Conservation (phyloP, 1,139 yeast species). For the Blastobotrys illinoisensis region DNA sequence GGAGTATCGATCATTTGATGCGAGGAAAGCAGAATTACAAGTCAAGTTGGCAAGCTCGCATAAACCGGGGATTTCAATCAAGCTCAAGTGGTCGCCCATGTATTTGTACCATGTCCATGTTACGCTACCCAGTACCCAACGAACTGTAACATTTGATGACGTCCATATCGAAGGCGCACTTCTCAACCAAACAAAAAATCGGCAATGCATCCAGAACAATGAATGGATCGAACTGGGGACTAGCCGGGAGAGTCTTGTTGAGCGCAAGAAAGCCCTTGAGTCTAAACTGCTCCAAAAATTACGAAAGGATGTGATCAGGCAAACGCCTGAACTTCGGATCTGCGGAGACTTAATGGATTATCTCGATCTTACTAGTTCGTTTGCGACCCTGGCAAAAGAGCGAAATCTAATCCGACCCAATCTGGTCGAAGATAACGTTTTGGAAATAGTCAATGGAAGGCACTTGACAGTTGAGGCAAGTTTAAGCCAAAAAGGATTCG, state of each 20-base stretch:
- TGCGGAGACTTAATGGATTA: conserved; percentile 51
- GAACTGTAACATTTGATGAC: conserved; percentile 13
- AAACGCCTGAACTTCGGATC: conserved; percentile 41
- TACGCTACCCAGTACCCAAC: conserved; percentile 10
- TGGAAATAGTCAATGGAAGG: conserved; percentile 49
- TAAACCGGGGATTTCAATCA: conserved; percentile 20
- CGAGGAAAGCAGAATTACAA: conserved; percentile 19
- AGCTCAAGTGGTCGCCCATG: conserved; percentile 33
- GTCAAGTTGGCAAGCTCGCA: conserved; percentile 15
- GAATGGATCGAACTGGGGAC: conserved; percentile 31
- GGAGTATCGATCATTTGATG: conserved; percentile 19
- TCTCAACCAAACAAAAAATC: conserved; percentile 24
- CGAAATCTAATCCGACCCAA: conserved; percentile 60
- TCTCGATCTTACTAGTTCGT: conserved; percentile 68
- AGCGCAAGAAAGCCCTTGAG: conserved; percentile 39
- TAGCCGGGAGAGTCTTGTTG: conserved; percentile 24
- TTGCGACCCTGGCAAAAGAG: conserved; percentile 65
- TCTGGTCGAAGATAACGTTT: conserved; percentile 44
- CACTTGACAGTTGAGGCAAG: conserved; percentile 89
- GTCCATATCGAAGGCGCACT: conserved; percentile 17
- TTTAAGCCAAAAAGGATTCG: conserved; percentile 39
- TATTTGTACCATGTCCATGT: conserved; percentile 30
- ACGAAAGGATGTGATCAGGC: conserved; percentile 37
- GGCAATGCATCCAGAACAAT: conserved; percentile 20
- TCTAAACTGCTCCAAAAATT: conserved; percentile 41